Evolutionary conservation across 2,329 filamentous ascomycete species (phyloP), one percentile per base, ranked within the genome.

Genomic region (Ophiosphaerella korrae): DNA sequence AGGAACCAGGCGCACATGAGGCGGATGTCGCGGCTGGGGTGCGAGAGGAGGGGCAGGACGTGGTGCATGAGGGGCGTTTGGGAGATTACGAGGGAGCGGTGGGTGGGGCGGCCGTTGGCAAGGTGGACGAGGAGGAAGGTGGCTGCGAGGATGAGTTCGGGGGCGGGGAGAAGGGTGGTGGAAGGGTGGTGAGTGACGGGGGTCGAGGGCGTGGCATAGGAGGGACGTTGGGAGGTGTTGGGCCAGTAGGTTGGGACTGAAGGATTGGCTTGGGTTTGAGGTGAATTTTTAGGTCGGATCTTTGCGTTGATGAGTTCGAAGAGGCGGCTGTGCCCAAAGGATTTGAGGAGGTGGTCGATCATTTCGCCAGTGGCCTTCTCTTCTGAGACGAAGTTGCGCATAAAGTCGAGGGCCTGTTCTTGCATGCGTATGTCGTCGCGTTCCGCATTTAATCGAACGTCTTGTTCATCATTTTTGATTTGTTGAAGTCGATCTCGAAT

Each of bases 41-140:
- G 90, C 39, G 79, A 83, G 63, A 94, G 89, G 48, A 96, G 86
- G 13, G 84, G 84, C 7, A 88, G 82, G 40, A 96, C 79, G 41
- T 88, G 82, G 63, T 83, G 85, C 52, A 97, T 80, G 4, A 97
- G 78, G 11, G 88, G 83, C 2, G 84, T 88, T 72, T 97, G 92
- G 3, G 86, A 81, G 45, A 95, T 67, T 48, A 76, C 63, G 43
- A 74, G 64, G 66, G 92, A 86, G 48, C 91, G 86, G 73, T 97
- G 91, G 26, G 84, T 82, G 3, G 91, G 86, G 11, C 87, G 80
- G 57, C 90, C 90, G 8, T 92, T 93, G 14, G 92, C 91, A 63
- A 97, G 85, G 75, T 97, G 92, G 12, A 94, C 88, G 42, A 97
- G 80, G 49, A 97, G 87, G 69, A 87, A 94, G 24, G 91, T 84